Percentiles rank a stretch among this genome's conserved stretches.
Conservation (phyloP, 2,329 filamentous ascomycete species). For the Pseudogymnoascus sp. region DNA sequence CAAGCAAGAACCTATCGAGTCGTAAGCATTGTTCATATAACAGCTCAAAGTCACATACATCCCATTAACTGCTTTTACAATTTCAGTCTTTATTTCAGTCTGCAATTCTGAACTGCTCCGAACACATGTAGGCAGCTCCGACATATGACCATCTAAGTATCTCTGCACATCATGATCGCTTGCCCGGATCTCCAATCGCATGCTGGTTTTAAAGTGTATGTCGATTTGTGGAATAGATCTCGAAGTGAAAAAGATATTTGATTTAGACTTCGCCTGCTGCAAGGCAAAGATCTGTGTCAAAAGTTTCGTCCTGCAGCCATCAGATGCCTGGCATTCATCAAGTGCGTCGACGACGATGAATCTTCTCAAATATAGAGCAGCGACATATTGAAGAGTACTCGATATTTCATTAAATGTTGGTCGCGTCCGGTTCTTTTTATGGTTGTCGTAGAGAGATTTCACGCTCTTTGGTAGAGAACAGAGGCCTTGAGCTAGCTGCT, state of each 20-base stretch:
- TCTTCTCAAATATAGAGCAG: constrained; percentile 17
- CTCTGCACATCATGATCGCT: constrained; percentile 26
- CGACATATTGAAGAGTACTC: constrained; percentile 16
- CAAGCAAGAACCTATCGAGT: no score
- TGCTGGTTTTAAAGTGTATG: constrained; percentile 13
- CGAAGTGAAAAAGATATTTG: constrained; percentile 24
- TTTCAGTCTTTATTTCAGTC: no score
- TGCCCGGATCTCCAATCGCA: constrained; percentile 28
- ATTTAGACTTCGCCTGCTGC: constrained; percentile 9
- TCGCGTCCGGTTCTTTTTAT: constrained; percentile 18
- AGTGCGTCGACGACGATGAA: constrained; percentile 12
- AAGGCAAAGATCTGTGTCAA: constrained; percentile 15
- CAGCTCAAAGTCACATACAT: no score
- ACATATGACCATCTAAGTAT: constrained; percentile 26
- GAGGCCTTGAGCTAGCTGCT: constrained; percentile 25
- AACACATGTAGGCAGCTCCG: constrained; percentile 17
- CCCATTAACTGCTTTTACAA: no score
- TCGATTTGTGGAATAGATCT: constrained; percentile 20
- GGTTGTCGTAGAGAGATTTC: constrained; percentile 21
- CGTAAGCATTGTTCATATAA: no score
- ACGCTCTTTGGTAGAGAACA: constrained; percentile 16
- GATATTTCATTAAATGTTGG: constrained; percentile 22
- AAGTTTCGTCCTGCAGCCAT: constrained; percentile 9
- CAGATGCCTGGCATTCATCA: constrained; percentile 10
- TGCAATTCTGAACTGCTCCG: neutral